Evolutionary conservation across 106 monocot genomes (phyloP).

Genomic region (Platanthera zijinensis): DNA sequence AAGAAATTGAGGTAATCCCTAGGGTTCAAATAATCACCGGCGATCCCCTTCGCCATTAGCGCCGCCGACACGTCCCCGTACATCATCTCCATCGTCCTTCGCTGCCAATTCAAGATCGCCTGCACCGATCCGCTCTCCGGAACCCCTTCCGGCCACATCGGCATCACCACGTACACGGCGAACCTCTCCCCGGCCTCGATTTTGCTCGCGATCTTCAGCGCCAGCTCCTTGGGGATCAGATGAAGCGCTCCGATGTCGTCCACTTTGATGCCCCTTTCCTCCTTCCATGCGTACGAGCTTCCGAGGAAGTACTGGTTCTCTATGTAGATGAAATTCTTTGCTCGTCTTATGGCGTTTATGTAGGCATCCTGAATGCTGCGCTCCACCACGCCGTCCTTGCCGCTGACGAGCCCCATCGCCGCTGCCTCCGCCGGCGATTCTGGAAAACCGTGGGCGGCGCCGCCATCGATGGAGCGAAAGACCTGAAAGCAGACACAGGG

Average conservation of each 20-base stretch:
- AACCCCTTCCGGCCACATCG: constrained; percentile 75
- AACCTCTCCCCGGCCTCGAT: constrained; percentile 64
- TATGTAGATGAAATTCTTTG: constrained; percentile 58
- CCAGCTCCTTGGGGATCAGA: constrained; percentile 57
- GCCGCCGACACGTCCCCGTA: constrained; percentile 35
- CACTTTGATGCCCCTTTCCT: constrained; percentile 20
- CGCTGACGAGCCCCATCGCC: constrained; percentile 38
- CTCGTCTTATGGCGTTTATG: constrained; percentile 48
- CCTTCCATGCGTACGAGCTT: constrained; percentile 50
- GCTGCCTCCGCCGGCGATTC: constrained; percentile 37
- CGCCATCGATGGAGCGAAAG: constrained; percentile 63
- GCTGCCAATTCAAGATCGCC: constrained; percentile 66
- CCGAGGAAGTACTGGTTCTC: constrained; percentile 72
- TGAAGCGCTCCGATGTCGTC: constrained; percentile 52
- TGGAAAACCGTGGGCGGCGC: constrained; percentile 42
- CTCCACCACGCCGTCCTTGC: constrained; percentile 49
- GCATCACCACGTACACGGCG: constrained; percentile 57
- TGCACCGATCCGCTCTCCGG: constrained; percentile 58
- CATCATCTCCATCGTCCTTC: constrained; percentile 80
- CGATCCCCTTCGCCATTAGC: constrained; percentile 26
- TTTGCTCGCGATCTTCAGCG: constrained; percentile 56
- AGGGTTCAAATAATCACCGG: constrained; percentile 9
- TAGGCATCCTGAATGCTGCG: constrained; percentile 65
- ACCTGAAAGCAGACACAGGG: constrained; percentile 16
- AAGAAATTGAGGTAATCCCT: constrained; percentile 61